Evolutionary conservation across 164 flowering plant species (phyloP), one percentile per base, ranked within the genome.

Genomic region (Piper longum): DNA sequence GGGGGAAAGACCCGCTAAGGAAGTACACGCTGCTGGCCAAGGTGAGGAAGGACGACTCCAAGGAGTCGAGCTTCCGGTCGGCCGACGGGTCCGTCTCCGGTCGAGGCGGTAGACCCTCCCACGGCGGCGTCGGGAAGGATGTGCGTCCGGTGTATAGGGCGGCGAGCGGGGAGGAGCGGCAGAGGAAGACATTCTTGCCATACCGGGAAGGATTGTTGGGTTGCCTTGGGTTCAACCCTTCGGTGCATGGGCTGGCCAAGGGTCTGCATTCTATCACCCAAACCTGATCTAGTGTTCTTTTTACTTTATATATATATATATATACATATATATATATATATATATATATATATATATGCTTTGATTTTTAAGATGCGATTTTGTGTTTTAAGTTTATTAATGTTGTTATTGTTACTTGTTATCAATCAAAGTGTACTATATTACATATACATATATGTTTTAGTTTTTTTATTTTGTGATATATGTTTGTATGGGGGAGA

Each of bases 151-250:
- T 26, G 36, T 45, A 85, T 70, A 89, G 87, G 77, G 79, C 84
- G 3, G 65, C 69, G 69, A 89, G 89, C 76, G 81, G 83, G 71
- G 83, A 82, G 61, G 89, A 86, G 59, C 7, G 79, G 84, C 84
- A 70, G 83, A 91, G 77, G 78, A 89, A 79, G 55, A 89, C 98
- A 1, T 85, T 76, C 70, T 76, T 89, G 78, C 96, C 98, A 2
- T 89, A 89, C 79, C 84, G 78, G 64, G 86, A 79, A 56, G 89
- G 96, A 1, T 75, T 91, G 60, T 59, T 91, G 66, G 96, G 89
- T 2, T 70, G 87, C 13, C 61, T 87, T 43, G 75, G 84, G 0
- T 78, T 82, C 67, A 79, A 74, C 72, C 85, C 86, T 0, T 68
- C 86, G 18, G 81, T 72, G 17, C 74, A 79, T 57, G 79, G 81